Base-by-base conservation (phyloP, 2,329 filamentous ascomycete genomes). In the Xylaria sp. region DNA sequence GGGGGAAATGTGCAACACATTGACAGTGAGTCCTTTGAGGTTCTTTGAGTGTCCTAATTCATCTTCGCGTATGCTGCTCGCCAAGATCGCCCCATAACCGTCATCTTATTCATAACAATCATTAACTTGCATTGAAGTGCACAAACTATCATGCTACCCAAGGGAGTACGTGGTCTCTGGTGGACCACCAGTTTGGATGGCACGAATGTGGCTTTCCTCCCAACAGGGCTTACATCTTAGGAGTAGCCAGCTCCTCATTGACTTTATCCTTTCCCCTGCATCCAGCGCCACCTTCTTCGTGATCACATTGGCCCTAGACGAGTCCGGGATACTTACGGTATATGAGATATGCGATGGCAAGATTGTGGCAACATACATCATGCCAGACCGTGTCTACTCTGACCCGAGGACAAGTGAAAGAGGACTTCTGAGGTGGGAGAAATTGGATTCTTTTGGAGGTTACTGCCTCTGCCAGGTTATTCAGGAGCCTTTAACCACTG, bases 241-340 rank as follows among this genome's bases (percentile, higher is more conserved):
- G 15, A 57, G 68, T 1, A 71, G 60, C 49, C 69, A 69, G 6
- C 68, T 72, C n/a, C 67, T 72, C 49, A 67, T 78, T 20, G 77
- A 78, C 49, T 78, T 78, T 56, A 77, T 77, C 23, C 66, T 78
- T 17, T 75, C 73, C 26, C 77, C 77, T 7, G 70, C 61, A 2
- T 53, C 63, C 31, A 62, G 66, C 11, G 64, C 68, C 36, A 61
- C 72, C 17, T 75, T 78, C 51, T 78, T 78, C 65, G 69, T 77
- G 33, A 72, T 76, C 36, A 75, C 74, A 0, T 68, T 77, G 10
- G 69, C 63, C 6, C 59, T 68, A 0, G 61, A 71, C 13, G 66
- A 69, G 11, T 23, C 46, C 15, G 69, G 71, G 23, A 65, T 66
- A 13, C 61, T 78, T n/a, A 69, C 66, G 6, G 74, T 78, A 9